Percentiles rank a stretch among this genome's conserved stretches.
Conservation (phyloP, 208 protist species). For the Trypanosoma rangeli region DNA sequence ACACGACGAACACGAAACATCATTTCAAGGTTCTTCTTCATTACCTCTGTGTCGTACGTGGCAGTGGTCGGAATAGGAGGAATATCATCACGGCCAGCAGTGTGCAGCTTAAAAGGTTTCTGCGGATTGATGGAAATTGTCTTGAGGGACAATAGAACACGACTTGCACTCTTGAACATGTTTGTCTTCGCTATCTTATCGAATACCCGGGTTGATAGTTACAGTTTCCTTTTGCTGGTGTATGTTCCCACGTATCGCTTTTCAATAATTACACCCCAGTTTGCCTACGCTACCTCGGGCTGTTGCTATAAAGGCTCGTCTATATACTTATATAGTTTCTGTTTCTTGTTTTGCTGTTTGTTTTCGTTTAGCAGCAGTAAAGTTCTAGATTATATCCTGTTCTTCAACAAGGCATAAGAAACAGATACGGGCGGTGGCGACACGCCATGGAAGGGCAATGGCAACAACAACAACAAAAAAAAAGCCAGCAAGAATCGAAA, state of each 20-base stretch:
- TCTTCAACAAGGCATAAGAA: too few relatives aligned
- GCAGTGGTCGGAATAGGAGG: conserved; percentile 68
- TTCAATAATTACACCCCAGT: too few relatives aligned
- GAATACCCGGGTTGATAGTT: background rate
- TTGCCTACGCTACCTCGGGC: too few relatives aligned
- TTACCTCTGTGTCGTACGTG: conserved; percentile 72
- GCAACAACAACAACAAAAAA: too few relatives aligned
- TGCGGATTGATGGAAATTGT: conserved; percentile 71
- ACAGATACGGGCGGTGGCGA: too few relatives aligned
- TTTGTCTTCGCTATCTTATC: background rate
- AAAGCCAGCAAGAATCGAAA: too few relatives aligned
- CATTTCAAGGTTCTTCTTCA: conserved; percentile 76
- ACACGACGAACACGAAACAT: conserved; percentile 95
- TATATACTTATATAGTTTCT: too few relatives aligned
- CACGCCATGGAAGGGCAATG: too few relatives aligned
- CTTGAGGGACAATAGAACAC: conserved; percentile 66
- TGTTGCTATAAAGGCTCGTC: too few relatives aligned
- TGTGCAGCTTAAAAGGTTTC: conserved; percentile 74
- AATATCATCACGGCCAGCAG: conserved; percentile 61
- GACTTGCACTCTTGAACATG: conserved; percentile 71
- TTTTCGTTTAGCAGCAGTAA: too few relatives aligned
- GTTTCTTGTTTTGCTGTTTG: too few relatives aligned
- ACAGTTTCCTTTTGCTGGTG: conserved; percentile 2
- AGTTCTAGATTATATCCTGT: too few relatives aligned
- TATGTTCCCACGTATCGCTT: conserved; percentile 25